Percentiles rank a stretch among this genome's conserved stretches.
Conservation (phyloP, 2,329 filamentous ascomycete species). For the Aspergillus sp. region DNA sequence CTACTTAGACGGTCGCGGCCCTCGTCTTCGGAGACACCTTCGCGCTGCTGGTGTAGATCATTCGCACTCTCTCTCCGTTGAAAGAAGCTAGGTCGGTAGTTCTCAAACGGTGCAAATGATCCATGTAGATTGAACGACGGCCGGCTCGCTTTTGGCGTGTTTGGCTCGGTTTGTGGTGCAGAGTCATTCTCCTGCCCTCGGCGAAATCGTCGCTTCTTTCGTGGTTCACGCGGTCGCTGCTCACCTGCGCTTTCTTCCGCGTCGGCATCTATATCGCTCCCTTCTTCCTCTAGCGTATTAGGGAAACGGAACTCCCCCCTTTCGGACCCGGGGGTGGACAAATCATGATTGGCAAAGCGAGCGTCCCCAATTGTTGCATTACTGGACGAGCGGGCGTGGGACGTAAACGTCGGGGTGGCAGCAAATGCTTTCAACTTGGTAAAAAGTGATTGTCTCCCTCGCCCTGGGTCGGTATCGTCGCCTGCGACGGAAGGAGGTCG, state of each 20-base stretch:
- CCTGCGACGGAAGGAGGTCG: constrained; percentile 65
- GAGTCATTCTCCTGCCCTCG: constrained; percentile 54
- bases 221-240: constrained; percentile 54
- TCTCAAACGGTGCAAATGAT: constrained; percentile 50
- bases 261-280: constrained; percentile 73
- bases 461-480: constrained; percentile 60
- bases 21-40: constrained; percentile 73
- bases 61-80: constrained; percentile 67
- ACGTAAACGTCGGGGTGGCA: constrained; percentile 50
- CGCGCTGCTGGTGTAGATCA: constrained; percentile 58
- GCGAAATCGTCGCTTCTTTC: constrained; percentile 60
- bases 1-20: constrained; percentile 62
- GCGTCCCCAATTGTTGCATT: constrained; percentile 46
- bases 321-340: constrained; percentile 50
- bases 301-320: constrained; percentile 53
- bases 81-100: constrained; percentile 52
- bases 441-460: constrained; percentile 68
- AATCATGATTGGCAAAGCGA: constrained; percentile 36
- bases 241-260: constrained; percentile 87
- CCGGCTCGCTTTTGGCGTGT: constrained; percentile 56
- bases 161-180: constrained; percentile 64
- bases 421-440: constrained; percentile 76
- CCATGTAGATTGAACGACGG: constrained; percentile 43
- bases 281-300: constrained; percentile 56
- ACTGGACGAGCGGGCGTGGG: constrained; percentile 53